Percentiles rank a stretch among this genome's conserved stretches.
Evolutionary conservation across 768 basidiomycete species (phyloP).

Genomic region (Naganishia kalamii): DNA sequence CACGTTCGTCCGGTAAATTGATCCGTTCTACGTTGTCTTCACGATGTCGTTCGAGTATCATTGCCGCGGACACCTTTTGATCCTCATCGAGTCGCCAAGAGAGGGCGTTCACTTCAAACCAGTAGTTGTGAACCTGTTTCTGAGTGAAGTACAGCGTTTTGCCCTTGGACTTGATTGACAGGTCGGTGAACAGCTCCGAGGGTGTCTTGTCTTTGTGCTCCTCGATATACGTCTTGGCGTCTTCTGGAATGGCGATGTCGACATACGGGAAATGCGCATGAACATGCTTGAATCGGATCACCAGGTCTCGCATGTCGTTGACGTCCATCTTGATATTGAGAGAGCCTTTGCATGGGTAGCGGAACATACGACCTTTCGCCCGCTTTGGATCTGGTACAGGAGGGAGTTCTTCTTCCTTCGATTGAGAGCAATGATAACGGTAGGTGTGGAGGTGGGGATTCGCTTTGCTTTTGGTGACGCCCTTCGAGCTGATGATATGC

Average conservation of each 20-base stretch:
- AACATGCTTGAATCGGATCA: neutral
- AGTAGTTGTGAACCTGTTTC: neutral
- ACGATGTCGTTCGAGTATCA: neutral
- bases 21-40: neutral
- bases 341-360: neutral
- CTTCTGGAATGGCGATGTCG: neutral
- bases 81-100: neutral
- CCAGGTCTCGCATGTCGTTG: neutral
- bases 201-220: neutral
- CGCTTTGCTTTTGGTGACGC: no score
- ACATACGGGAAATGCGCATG: neutral
- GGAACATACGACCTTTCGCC: neutral
- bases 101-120: neutral
- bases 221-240: neutral
- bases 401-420: neutral
- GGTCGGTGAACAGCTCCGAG: neutral
- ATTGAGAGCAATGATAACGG: neutral
- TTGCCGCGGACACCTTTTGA: neutral
- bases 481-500: neutral
- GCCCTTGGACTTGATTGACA: no score
- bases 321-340: neutral
- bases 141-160: no score
- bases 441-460: no score
- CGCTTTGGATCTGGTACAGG: neutral
- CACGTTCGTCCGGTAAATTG: neutral